These are phyloP conservation scores for Amanita muscaria DNA, from an alignment of 768 basidiomycete species.

Conservation along the genomic window DNA sequence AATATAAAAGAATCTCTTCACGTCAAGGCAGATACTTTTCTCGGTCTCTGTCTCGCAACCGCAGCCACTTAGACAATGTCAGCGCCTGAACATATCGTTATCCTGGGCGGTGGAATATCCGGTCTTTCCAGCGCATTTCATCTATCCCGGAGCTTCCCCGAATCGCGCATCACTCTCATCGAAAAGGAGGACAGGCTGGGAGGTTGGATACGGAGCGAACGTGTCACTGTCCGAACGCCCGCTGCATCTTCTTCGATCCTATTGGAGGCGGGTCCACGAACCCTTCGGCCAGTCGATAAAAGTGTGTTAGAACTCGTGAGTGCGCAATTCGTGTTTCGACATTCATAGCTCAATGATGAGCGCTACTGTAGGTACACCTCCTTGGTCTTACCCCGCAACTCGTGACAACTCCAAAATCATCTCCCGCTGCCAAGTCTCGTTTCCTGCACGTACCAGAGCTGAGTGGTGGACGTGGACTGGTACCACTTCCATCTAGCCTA, in stretches of 20 bases:
- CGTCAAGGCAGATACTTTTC: too few relatives aligned
- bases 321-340: neutral
- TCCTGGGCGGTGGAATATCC: conserved; percentile 76
- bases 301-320: conserved; percentile 75
- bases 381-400: conserved; percentile 52
- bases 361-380: conserved; percentile 55
- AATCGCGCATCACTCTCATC: conserved; percentile 51
- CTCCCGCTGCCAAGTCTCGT: conserved; percentile 70
- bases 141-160: conserved; percentile 57
- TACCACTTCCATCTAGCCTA: conserved; percentile 36
- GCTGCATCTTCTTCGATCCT: conserved; percentile 44
- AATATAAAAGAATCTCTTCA: too few relatives aligned
- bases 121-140: conserved; percentile 80
- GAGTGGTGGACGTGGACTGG: conserved; percentile 37
- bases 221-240: conserved; percentile 30
- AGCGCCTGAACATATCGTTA: conserved; percentile 38
- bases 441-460: conserved; percentile 51
- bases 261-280: conserved; percentile 83
- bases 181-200: conserved; percentile 62
- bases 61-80: too few relatives aligned
- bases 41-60: too few relatives aligned
- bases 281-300: conserved; percentile 68
- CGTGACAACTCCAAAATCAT: conserved; percentile 54
- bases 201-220: conserved; percentile 77
- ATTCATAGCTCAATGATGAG: conserved; percentile 1